Base-by-base conservation (phyloP, 345 rosid genomes). In the Sisymbrium altissimum region DNA sequence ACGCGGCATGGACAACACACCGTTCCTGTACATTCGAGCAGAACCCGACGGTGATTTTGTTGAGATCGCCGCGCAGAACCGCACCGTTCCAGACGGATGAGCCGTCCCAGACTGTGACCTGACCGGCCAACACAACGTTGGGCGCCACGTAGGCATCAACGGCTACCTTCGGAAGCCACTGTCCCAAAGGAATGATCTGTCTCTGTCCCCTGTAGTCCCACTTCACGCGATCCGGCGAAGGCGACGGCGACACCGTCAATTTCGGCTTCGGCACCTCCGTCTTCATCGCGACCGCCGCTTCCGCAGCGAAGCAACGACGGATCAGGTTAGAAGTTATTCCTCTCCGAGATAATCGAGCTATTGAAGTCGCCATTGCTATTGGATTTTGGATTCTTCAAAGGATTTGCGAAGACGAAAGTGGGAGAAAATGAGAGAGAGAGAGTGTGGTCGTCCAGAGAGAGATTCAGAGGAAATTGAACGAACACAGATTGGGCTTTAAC, bases 141-240 rank as follows among this genome's bases (percentile, higher is more conserved):
- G 97, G 97, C 3, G 97, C 95, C 49, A 90, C 99, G 68, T 89
- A 96, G 13, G 97, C 97, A 50, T 96, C 98, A 17, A 96, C 99
- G n/a, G 98, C 93, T 9, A 96, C 75, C 81, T 92, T 92, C 3
- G 97, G 98, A 17, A 86, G 66, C 99, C 99, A 92, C 84, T 92
- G 97, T 0, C 97, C 97, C 71, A 96, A 73, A 45, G 99, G 99
- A 36, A 90, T 89, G 66, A 90, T 90, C 88, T 81, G 83, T 75
- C 97, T 81, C 83, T 96, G 98, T 57, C 98, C 99, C 73, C 98
- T 81, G 78, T 92, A 96, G 80, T 96, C 99, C 99, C 98, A 96
- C 23, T 86, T 90, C 76, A 89, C 88, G 36, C 91, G 89, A 87
- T 95, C 97, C 77, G 86, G 68, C 60, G 90, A 88, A 32, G 85